A percentile compares a stretch with the other conserved stretches of the same genome.
phyloP scores from a whole-genome alignment of 148 eudicot genomes.

The Rhododendron molle region DNA sequence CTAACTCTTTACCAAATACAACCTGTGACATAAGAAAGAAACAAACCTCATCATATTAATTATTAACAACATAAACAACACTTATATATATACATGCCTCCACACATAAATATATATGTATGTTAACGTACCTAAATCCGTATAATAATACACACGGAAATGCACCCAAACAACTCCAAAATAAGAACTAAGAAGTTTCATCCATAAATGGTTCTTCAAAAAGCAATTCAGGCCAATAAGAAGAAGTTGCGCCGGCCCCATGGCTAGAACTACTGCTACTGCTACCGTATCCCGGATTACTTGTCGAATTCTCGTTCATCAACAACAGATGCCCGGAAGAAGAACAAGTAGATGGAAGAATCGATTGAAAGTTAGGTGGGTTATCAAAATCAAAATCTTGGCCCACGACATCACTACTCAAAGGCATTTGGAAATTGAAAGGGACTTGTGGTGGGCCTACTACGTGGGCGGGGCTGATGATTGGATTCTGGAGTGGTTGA shows the following conservation, averaged over 20 bases:
- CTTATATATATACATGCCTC: background rate
- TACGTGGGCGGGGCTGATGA: background rate
- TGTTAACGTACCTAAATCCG: background rate
- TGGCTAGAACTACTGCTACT: slow-evolving; percentile 16
- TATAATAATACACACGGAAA: background rate
- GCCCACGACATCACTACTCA: background rate
- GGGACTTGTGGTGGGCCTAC: background rate
- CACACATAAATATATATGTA: background rate
- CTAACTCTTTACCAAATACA: no score
- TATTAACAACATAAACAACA: background rate
- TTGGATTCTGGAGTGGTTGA: background rate
- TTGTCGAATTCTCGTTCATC: slow-evolving; percentile 29
- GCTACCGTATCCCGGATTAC: background rate
- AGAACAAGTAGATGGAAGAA: slow-evolving; percentile 12
- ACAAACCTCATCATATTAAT: background rate
- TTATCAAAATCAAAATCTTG: slow-evolving; percentile 1
- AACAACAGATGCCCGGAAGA: slow-evolving; percentile 36
- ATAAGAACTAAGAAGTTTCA: slow-evolving; percentile 35
- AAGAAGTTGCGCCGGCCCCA: slow-evolving; percentile 19
- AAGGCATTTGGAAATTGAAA: background rate
- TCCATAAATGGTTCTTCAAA: slow-evolving; percentile 61
- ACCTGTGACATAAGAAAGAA: background rate
- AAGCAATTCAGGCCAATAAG: slow-evolving; percentile 64
- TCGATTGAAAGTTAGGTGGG: slow-evolving; percentile 34
- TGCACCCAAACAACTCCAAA: background rate